Conservation (phyloP, 352 stramenopile genomes). For the Globisporangium alternatum region DNA sequence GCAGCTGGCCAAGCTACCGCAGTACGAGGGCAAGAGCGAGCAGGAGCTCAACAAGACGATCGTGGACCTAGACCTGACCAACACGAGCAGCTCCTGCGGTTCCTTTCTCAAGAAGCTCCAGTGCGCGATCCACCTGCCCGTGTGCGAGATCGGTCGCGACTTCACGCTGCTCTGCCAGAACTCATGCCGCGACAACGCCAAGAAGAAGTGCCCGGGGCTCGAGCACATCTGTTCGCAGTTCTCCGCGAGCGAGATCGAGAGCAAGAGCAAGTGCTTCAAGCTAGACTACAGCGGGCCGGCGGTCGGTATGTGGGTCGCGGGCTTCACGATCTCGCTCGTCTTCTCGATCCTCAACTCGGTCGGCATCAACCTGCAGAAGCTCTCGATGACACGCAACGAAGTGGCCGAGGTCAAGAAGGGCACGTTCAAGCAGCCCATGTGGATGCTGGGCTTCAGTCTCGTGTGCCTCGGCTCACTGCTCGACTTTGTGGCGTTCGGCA, state of each 20-base stretch:
- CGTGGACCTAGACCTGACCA: slow-evolving; percentile 52
- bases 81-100: slow-evolving; percentile 60
- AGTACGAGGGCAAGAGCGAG: slow-evolving; percentile 39
- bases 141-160: slow-evolving; percentile 79
- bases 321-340: slow-evolving; percentile 84
- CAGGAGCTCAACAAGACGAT: slow-evolving; percentile 38
- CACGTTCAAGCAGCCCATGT: slow-evolving; percentile 84
- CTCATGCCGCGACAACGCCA: slow-evolving; percentile 59
- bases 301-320: slow-evolving; percentile 83
- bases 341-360: slow-evolving; percentile 89
- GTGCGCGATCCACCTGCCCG: slow-evolving; percentile 73
- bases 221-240: slow-evolving; percentile 52
- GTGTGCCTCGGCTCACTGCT: slow-evolving; percentile 82
- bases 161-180: slow-evolving; percentile 54
- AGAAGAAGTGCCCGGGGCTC: slow-evolving; percentile 63
- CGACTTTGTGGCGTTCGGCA: slow-evolving; percentile 91
- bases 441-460: slow-evolving; percentile 84
- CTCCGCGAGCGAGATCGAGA: slow-evolving; percentile 41
- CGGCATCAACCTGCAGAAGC: slow-evolving; percentile 91
- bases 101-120: slow-evolving; percentile 54
- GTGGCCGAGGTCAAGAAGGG: slow-evolving; percentile 59
- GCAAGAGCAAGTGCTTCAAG: slow-evolving; percentile 81
- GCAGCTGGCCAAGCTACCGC: slow-evolving; percentile 38
- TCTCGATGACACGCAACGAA: slow-evolving; percentile 82
- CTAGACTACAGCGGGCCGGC: slow-evolving; percentile 63